Percentiles rank a stretch among this genome's conserved stretches.
Conservation (phyloP, 345 rosid genomes). For the Ceriops tagal region DNA sequence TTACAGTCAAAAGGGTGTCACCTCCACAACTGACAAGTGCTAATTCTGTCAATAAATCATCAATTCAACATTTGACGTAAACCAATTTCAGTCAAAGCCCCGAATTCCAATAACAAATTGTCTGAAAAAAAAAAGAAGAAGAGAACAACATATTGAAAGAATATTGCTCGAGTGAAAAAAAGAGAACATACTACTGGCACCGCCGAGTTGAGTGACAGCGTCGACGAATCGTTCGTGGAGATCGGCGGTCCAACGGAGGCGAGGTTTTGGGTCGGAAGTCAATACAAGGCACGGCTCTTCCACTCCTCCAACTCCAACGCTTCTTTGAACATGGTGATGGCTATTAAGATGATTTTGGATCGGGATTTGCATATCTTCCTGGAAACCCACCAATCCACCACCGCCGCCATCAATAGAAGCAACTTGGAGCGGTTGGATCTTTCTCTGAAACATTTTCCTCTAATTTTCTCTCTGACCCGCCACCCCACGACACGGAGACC, state of each 20-base stretch:
- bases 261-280: conserved; percentile 90
- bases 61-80: too few relatives aligned
- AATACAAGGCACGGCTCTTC: conserved; percentile 69
- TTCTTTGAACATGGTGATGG: background rate
- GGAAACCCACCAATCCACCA: conserved; percentile 4
- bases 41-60: too few relatives aligned
- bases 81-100: too few relatives aligned
- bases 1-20: too few relatives aligned
- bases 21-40: too few relatives aligned
- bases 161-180: background rate
- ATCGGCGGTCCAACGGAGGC: conserved; percentile 88
- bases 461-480: background rate
- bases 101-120: background rate
- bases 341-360: background rate
- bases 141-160: background rate
- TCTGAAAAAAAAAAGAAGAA: background rate
- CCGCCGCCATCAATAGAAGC: conserved; percentile 2
- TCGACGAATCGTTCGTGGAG: conserved; percentile 89
- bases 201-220: conserved; percentile 86
- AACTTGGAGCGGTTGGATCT: conserved; percentile 12
- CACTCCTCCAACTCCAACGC: conserved; percentile 10
- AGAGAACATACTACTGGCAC: conserved; percentile 58
- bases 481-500: background rate
- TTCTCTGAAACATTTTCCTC: conserved; percentile 11
- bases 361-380: conserved; percentile 14